Evolutionary conservation across 2,329 filamentous ascomycete species (phyloP), one percentile per base, ranked within the genome.

Genomic region (Colletotrichum sansevieriae): DNA sequence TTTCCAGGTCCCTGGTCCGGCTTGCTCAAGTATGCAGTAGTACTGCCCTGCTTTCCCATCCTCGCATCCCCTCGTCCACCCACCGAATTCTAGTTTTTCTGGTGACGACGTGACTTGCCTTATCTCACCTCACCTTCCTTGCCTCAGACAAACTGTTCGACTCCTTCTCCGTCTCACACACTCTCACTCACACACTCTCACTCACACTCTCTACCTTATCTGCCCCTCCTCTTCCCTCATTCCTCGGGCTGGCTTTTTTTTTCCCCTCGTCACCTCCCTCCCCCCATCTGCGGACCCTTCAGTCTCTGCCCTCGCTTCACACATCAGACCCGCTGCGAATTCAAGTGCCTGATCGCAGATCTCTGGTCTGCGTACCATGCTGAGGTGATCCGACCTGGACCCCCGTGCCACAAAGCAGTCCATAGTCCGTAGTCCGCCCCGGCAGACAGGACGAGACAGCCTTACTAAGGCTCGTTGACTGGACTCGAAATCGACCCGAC

Each of bases 71-170:
- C 20, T 18, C 20, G n/a, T 22, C 33, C 51, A n/a, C 62, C 54
- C 54, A 58, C 41, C 20, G 33, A 12, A 35, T 7, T 25, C 44
- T 51, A 61, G 58, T 51, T 61, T 61, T 61, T 61, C 25, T 54
- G 37, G 59, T 44, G 47, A 62, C 59, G 59, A 62, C 59, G 29
- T 44, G 46, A 62, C 47, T 62, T 62, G 22, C 15, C 39, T 57
- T 57, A 12, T 20, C 54, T 55, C 8, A 18, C 35, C n/a, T 43
- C 18, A 33, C 52, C n/a, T 22, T 22, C 33, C 25, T 33, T 18
- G 18, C 35, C 35, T 41, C 9, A 29, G 29, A 29, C 29, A 29
- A 22, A 2, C 20, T 49, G 37, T 13, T n/a, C 29, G 29, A 9
- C 37, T 41, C 35, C 18, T 15, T 41, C 52, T 56, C 29, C 18